phyloP scores from a whole-genome alignment of 2,329 filamentous ascomycete genomes.

The Paecilomyces niveus region DNA sequence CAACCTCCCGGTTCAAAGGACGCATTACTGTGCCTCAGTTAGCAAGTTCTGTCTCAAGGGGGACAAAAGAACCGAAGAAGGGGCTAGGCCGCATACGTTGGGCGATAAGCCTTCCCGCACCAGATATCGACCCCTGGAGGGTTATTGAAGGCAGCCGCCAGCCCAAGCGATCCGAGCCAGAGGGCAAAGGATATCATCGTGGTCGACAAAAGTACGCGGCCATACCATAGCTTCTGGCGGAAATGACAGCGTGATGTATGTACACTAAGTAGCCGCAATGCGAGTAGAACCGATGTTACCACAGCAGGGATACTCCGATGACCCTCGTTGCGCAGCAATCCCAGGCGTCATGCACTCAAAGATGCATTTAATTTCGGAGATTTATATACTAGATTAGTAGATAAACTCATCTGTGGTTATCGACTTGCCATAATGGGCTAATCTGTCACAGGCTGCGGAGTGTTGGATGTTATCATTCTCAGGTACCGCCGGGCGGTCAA shows the following conservation, averaged over 20 bases:
- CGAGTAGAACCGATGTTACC: not conserved
- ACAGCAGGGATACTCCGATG: not conserved
- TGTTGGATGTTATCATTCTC: not conserved
- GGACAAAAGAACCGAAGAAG: not conserved
- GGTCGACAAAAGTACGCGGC: not conserved
- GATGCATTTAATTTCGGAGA: not conserved
- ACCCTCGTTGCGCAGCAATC: not conserved
- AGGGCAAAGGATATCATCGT: not conserved
- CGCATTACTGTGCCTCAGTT: slow-evolving; percentile 27
- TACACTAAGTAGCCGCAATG: not conserved
- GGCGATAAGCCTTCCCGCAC: slow-evolving; percentile 44
- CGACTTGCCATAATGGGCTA: not conserved
- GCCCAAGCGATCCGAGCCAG: not conserved
- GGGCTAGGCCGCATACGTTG: slow-evolving; percentile 20
- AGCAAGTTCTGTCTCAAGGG: slow-evolving; percentile 1
- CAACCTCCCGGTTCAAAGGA: slow-evolving; percentile 44
- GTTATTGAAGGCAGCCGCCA: slow-evolving; percentile 21
- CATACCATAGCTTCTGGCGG: not conserved
- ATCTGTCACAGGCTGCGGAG: not conserved
- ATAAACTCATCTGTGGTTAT: not conserved
- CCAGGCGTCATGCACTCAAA: not conserved
- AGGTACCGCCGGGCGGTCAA: not conserved
- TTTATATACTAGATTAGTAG: not conserved
- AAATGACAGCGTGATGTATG: not conserved
- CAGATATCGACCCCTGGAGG: slow-evolving; percentile 40